Evolutionary conservation across 2,329 filamentous ascomycete genomes (phyloP), one percentile per base, ranked within the genome.

Genomic region (Zymoseptoria passerinii): DNA sequence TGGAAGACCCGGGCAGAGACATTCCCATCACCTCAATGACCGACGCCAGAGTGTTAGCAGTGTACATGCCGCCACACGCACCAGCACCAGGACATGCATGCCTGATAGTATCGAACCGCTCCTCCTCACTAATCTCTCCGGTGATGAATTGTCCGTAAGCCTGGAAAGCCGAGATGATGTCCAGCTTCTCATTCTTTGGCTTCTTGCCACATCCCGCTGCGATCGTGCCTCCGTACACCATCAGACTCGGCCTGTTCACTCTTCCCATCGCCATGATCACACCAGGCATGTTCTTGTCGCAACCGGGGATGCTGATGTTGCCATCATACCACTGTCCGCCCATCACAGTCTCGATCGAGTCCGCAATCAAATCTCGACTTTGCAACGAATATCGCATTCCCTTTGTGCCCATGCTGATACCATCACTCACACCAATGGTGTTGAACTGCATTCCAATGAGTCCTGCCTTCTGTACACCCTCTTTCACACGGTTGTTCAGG

Each of bases 301-400:
- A 99, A 53, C 94, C 94, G 13, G 94, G 94, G 68, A 99, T 88
- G 55, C 90, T 95, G 72, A 99, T 88, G 76, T 97, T 97, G 67
- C 86, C 92, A 75, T 99, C 94, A 73, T 99, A 97, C 91, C 92
- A 97, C 77, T 99, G 94, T 16, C 91, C 94, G 66, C 91, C 88
- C 92, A 97, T 99, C 68, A 99, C 94, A 4, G 94, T 97, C 82
- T 99, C 94, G 70, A 99, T 95, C 62, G 89, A 95, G 77, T 99
- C 94, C 70, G 94, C 94, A 68, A 99, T 99, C 70, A 99, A 84
- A 75, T 99, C 94, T 73, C 94, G 83, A 66, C 90, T 95, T 79
- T 97, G 94, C 57, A 73, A 64, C 7, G 69, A 71, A 78, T 91
- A 97, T 63, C 92, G 84, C 94, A 99, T 99, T 68, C 95, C 94